Percentiles rank a stretch among this genome's conserved stretches.
These are phyloP conservation scores for Xylariaceae sp. DNA, from an alignment of 2,329 filamentous ascomycete species.

Conservation along the genomic window DNA sequence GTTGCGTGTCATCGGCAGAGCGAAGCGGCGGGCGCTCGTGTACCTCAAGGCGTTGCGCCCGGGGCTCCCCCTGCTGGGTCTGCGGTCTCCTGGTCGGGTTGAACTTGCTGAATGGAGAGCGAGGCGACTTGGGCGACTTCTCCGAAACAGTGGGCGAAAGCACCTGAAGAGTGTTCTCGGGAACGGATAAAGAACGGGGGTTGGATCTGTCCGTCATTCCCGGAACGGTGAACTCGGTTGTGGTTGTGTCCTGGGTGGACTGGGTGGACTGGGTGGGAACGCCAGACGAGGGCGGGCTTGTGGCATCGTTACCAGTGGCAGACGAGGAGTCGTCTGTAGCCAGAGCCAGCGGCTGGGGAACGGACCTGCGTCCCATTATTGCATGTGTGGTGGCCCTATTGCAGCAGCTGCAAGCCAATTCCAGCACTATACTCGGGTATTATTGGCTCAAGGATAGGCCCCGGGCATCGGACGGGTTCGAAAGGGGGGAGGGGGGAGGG, in stretches of 20 bases:
- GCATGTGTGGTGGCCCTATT: constrained; percentile 19
- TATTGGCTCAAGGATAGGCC: constrained; percentile 17
- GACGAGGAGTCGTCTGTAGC: constrained; percentile 38
- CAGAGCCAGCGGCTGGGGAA: constrained; percentile 54
- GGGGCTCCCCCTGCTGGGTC: constrained; percentile 18
- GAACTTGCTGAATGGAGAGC: constrained; percentile 33
- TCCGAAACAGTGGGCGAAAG: constrained; percentile 26
- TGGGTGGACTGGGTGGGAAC: constrained; percentile 19
- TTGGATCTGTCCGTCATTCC: constrained; percentile 24
- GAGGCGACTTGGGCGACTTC: constrained; percentile 31
- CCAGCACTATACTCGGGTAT: constrained; percentile 13
- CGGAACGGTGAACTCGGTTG: constrained; percentile 21
- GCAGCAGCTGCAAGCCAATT: constrained; percentile 17
- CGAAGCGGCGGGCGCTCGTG: constrained; percentile 19
- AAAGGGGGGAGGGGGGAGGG: constrained; percentile 1
- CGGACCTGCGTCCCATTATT: constrained; percentile 54
- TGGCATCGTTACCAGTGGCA: constrained; percentile 28
- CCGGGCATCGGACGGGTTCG: constrained; percentile 18
- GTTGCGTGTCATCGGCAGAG: constrained; percentile 26
- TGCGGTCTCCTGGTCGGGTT: constrained; percentile 26
- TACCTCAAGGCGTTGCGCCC: constrained; percentile 11
- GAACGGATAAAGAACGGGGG: constrained; percentile 23
- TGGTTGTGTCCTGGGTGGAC: too few relatives aligned
- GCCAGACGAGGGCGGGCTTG: constrained; percentile 29
- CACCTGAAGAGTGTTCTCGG: constrained; percentile 27